Base-by-base conservation (phyloP, 805 yeast genomes). In the Hanseniaspora nectarophila region DNA sequence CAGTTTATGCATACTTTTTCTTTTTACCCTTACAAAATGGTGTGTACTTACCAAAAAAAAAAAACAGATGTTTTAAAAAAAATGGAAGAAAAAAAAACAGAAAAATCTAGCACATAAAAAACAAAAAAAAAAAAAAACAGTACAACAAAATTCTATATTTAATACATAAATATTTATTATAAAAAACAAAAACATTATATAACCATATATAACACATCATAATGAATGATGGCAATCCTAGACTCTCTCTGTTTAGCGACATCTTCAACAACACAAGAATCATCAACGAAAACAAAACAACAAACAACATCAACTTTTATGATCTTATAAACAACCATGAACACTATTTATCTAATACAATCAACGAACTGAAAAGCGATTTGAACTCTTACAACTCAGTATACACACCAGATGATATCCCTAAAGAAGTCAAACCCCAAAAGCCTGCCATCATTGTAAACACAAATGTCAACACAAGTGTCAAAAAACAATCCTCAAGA, bases 181-280 rank as follows among this genome's bases (percentile, higher is more conserved):
- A n/a, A n/a, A n/a, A n/a, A n/a, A n/a, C n/a, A n/a, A n/a, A n/a
- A n/a, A n/a, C n/a, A n/a, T n/a, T 28, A 28, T 28, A 28, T 2
- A 28, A 28, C 31, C 31, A 28, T 26, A 28, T 6, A 28, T 9
- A 28, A 4, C 8, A 2, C 31, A 28, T 9, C 31, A 28, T 28
- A 20, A 45, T 45, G 38, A 34, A 45, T 12, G 39, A 28, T 18
- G 29, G 23, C 7, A 44, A 20, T 40, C 54, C 51, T 34, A 52
- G 54, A 39, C 16, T 31, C 3, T n/a, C 26, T 6, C 26, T 45
- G 20, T 52, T 52, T 28, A 45, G 40, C 21, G 54, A 52, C 16
- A 52, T 52, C 10, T 52, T 52, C 38, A 33, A 31, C 29, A 43
- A 32, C 20, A 42, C 33, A 33, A 38, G 54, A 45, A 51, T 21